Evolutionary conservation across 2,329 filamentous ascomycete genomes (phyloP), one percentile per base, ranked within the genome.

Genomic region (Phialophora macrospora): DNA sequence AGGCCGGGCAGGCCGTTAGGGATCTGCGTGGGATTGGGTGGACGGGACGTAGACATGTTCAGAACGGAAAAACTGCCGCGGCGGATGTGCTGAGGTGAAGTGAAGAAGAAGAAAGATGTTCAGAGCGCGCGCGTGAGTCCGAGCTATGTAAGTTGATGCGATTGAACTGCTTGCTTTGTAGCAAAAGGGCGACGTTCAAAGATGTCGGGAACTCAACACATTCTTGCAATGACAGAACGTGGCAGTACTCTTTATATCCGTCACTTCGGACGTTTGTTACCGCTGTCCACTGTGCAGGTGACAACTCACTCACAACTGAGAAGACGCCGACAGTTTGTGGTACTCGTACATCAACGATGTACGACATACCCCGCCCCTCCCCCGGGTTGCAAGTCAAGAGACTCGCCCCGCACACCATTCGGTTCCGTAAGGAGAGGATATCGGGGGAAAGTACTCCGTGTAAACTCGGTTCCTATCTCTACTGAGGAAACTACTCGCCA

Each of bases 41-140:
- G 44, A 41, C 65, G 67, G 22, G 62, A 60, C 4, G 65, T 51
- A 32, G 64, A 60, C 76, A 68, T 79, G 5, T 49, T 55, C 5
- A n/a, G 24, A 54, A 32, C 9, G 32, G 4, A 2, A 54, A 54
- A 4, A 17, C 5, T 4, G 8, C 17, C 1, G 34, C 11, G 22
- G 22, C 6, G 20, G n/a, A 32, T 32, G 1, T 55, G 17, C 52
- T 30, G 28, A 12, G 44, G 26, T 22, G 22, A 28, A 22, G 52
- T 28, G 24, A 20, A 32, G 22, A 30, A 22, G 32, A 20, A 30
- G 51, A 7, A 17, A 24, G 14, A 24, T 30, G n/a, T 24, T 54
- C 51, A 54, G 22, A 54, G 7, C 11, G 7, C n/a, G 12, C 38
- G 17, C 26, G 22, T 51, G 22, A 26, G 1, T 12, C 14, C 48